phyloP scores from a whole-genome alignment of 23 red algal species.

The Gracilaria domingensis region DNA sequence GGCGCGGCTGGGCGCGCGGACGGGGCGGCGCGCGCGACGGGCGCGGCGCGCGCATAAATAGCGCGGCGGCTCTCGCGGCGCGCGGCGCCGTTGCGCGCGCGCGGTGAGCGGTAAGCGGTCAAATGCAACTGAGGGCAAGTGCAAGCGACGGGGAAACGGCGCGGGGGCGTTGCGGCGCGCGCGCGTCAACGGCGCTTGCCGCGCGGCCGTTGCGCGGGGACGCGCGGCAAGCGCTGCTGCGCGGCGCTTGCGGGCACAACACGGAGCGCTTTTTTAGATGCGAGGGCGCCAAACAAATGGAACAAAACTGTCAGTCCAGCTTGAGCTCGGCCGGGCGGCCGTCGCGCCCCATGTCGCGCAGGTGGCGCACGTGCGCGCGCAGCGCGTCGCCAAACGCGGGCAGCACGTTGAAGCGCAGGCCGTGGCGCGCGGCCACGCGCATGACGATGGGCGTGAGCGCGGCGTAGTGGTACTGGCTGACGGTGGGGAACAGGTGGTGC shows the following conservation, averaged over 20 bases:
- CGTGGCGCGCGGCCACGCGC: slow-evolving; percentile 60
- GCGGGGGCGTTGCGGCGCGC: not conserved
- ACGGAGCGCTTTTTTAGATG: too few relatives aligned
- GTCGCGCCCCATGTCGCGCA: slow-evolving; percentile 50
- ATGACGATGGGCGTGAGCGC: slow-evolving; percentile 82
- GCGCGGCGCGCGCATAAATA: not conserved
- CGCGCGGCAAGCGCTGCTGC: not conserved
- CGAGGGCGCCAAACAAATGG: too few relatives aligned
- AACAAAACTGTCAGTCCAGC: slow-evolving; percentile 77
- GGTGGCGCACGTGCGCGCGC: slow-evolving; percentile 66
- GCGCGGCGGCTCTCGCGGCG: slow-evolving; percentile 1
- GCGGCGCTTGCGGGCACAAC: too few relatives aligned
- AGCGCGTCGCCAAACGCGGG: slow-evolving; percentile 51
- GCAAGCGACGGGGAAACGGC: not conserved
- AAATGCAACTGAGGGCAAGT: not conserved
- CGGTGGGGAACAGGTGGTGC: slow-evolving; percentile 84
- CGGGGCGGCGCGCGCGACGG: not conserved
- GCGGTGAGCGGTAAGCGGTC: not conserved
- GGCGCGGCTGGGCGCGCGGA: too few relatives aligned
- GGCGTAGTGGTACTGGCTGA: slow-evolving; percentile 82
- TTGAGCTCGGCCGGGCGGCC: slow-evolving; percentile 71
- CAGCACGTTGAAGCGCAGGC: slow-evolving; percentile 74
- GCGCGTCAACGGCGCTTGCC: not conserved
- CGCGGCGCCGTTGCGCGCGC: too few relatives aligned
- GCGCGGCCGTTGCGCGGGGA: not conserved